These are phyloP conservation scores for Rhytidiadelphus loreus DNA, from an alignment of 225 moss, liverwort and hornwort species.

Conservation along the genomic window DNA sequence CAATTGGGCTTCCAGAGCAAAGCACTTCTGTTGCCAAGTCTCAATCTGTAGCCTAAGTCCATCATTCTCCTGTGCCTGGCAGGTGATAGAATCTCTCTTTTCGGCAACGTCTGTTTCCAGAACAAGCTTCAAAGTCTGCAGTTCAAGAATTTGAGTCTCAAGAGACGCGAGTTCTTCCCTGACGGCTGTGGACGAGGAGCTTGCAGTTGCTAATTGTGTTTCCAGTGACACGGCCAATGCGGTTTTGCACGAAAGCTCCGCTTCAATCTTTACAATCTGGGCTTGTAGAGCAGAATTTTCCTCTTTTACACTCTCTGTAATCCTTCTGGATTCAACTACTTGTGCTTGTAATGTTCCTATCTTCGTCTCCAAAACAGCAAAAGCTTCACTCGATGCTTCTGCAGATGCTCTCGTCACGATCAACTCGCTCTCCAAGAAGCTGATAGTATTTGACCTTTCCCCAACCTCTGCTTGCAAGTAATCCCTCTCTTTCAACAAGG, in stretches of 20 bases:
- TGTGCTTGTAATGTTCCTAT: neutral
- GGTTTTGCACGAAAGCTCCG: neutral
- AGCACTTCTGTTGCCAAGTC: conserved; percentile 6
- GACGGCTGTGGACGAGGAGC: neutral
- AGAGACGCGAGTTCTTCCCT: neutral
- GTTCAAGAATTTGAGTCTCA: conserved; percentile 3
- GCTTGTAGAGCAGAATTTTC: neutral
- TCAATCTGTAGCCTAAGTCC: neutral
- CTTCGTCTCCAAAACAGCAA: neutral
- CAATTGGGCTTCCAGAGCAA: neutral
- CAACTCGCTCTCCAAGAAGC: conserved; percentile 6
- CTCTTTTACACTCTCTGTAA: neutral
- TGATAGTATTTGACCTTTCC: neutral
- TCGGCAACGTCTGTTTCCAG: neutral
- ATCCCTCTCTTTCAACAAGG: neutral
- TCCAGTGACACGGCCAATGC: neutral
- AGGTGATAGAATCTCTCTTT: neutral
- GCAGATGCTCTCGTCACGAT: neutral
- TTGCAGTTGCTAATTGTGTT: neutral
- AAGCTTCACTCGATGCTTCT: neutral
- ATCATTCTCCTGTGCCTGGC: neutral
- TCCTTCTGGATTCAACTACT: neutral
- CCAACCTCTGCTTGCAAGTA: neutral
- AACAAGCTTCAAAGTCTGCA: neutral
- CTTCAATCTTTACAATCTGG: neutral